These are phyloP conservation scores for Globisporangium acanthophoron DNA, from an alignment of 352 stramenopile genomes.

Conservation along the genomic window DNA sequence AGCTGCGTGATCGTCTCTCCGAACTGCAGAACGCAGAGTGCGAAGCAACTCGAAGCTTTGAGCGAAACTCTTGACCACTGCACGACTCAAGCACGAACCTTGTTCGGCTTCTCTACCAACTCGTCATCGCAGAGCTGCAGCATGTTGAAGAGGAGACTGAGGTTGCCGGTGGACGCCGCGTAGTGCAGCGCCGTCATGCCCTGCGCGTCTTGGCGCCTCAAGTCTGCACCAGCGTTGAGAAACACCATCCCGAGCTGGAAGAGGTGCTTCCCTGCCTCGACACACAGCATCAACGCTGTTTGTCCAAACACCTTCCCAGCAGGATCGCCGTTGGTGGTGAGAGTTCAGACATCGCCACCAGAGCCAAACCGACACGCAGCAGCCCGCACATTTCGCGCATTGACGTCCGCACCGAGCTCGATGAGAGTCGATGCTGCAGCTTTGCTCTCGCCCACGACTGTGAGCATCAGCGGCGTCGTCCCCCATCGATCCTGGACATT, in stretches of 20 bases:
- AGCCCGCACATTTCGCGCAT: slow-evolving; percentile 53
- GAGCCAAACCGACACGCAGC: background rate
- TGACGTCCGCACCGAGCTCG: slow-evolving; percentile 63
- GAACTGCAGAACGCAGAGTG: slow-evolving; percentile 22
- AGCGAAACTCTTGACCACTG: background rate
- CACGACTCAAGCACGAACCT: slow-evolving; percentile 20
- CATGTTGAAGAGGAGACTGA: slow-evolving; percentile 63
- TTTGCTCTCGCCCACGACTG: slow-evolving; percentile 64
- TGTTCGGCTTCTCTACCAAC: slow-evolving; percentile 53
- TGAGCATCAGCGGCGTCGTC: slow-evolving; percentile 77
- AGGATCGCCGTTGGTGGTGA: background rate
- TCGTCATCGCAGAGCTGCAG: slow-evolving; percentile 53
- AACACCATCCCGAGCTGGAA: slow-evolving; percentile 73
- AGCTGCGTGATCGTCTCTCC: slow-evolving; percentile 52
- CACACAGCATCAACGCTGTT: slow-evolving; percentile 62
- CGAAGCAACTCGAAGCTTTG: background rate
- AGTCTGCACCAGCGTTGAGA: slow-evolving; percentile 52
- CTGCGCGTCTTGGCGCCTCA: slow-evolving; percentile 63
- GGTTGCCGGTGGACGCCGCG: slow-evolving; percentile 38
- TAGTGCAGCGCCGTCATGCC: slow-evolving; percentile 74
- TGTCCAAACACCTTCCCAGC: slow-evolving; percentile 65
- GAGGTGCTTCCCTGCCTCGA: slow-evolving; percentile 50
- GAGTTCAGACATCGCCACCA: background rate
- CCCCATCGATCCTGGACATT: slow-evolving; percentile 74
- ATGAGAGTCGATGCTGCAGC: slow-evolving; percentile 51